Base-by-base conservation (phyloP, 2,329 filamentous ascomycete species). In the Hypoxylon sp. region DNA sequence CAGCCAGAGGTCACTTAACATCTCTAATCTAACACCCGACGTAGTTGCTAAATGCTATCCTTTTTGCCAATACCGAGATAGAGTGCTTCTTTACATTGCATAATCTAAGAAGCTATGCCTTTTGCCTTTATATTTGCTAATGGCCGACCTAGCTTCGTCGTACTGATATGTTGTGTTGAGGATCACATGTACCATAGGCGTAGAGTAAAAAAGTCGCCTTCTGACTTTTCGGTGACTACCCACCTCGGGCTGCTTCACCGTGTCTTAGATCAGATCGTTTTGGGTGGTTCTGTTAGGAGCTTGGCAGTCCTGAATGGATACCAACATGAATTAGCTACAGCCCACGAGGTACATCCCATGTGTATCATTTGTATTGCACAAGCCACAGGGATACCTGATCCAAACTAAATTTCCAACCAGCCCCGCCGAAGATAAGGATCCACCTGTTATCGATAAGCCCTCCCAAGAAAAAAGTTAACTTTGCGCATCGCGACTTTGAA, bases 11-110 rank as follows among this genome's bases (percentile, higher is more conserved):
- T 60, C 66, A 68, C 63, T 64, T 66, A 68, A 68, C 69, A 70
- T 72, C 68, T 71, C 58, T 75, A 75, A 75, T 73, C 66, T 72
- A 74, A 59, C 60, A 71, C 66, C 70, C 61, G 53, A 66, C 70
- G 55, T 70, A 70, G 62, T 72, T 66, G 59, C 63, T 60, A 40
- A 68, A 68, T 70, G 60, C 58, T 62, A 64, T 66, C 48, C 63
- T 59, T 68, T 65, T 65, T 70, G 60, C 31, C 53, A 64, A 33
- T 57, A 66, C 33, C 37, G 22, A 20, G 6, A 53, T 53, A 33
- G 20, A 31, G 11, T 40, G 20, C 20, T 22, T 54, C 33, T 22
- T 31, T 14, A 17, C 27, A 37, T 22, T 22, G 31, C 17, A 37
- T 54, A 37, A 25, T 50, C 25, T 54, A 25, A 20, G 20, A 20